Percentiles rank a stretch among this genome's conserved stretches.
Evolutionary conservation across 2,329 filamentous ascomycete species (phyloP).

Genomic region (Aspergillus piperis): DNA sequence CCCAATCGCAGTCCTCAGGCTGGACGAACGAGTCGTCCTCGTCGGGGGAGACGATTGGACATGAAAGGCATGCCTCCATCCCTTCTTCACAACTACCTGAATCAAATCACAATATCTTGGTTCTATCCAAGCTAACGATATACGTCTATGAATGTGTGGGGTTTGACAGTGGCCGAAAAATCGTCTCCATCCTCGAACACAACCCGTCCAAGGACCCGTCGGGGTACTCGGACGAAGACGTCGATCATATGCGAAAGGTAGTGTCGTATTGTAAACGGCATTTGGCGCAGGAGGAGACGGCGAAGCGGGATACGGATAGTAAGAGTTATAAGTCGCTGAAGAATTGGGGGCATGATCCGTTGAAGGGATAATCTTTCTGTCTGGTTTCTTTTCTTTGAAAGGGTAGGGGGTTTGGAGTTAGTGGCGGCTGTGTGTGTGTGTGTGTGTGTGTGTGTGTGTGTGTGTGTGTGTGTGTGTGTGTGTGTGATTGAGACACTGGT

Average conservation of each 20-base stretch:
- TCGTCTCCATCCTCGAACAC: conserved; percentile 63
- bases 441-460: too few relatives aligned
- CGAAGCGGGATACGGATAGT: conserved; percentile 58
- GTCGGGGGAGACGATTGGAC: conserved; percentile 63
- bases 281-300: conserved; percentile 63
- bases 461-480: too few relatives aligned
- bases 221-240: conserved; percentile 59
- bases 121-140: not conserved
- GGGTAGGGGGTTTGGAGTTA: too few relatives aligned
- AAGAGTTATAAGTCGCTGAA: conserved; percentile 61
- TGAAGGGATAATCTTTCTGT: conserved; percentile 39
- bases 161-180: conserved; percentile 58
- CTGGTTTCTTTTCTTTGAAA: too few relatives aligned
- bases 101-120: not conserved
- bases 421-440: too few relatives aligned
- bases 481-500: too few relatives aligned
- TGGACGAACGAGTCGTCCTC: conserved; percentile 55
- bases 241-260: conserved; percentile 64
- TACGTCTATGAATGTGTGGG: not conserved
- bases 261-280: conserved; percentile 68
- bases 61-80: conserved; percentile 51
- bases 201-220: conserved; percentile 60
- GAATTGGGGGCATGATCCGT: conserved; percentile 62
- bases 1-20: conserved; percentile 60
- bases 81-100: not conserved